These are phyloP conservation scores for Cladorrhinum samala DNA, from an alignment of 495 filamentous ascomycete genomes.

Conservation along the genomic window DNA sequence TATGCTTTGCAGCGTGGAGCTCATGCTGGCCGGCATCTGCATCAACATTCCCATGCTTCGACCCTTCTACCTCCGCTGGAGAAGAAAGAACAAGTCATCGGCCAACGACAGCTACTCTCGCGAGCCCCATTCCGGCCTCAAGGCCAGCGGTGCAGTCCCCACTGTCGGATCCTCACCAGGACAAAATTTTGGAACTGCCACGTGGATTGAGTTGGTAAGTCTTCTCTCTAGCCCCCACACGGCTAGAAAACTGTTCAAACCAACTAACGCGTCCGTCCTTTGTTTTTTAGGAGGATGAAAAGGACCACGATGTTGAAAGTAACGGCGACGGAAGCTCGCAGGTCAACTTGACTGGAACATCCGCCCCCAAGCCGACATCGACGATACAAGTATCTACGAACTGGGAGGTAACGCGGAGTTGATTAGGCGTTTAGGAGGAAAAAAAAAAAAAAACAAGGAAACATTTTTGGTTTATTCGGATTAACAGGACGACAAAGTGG, in stretches of 20 bases:
- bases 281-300: not conserved
- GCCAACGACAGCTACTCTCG: not conserved
- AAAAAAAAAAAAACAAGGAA: too few species aligned
- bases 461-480: too few species aligned
- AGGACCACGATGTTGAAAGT: not conserved
- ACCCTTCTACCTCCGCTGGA: constrained; percentile 1
- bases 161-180: not conserved
- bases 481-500: too few species aligned
- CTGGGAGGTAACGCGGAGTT: not conserved
- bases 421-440: too few species aligned
- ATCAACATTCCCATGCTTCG: constrained; percentile 6
- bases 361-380: not conserved
- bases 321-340: not conserved
- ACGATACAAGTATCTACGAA: constrained; percentile 1
- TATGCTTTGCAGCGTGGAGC: constrained; percentile 2
- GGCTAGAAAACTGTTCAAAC: not conserved
- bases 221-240: not conserved
- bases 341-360: not conserved
- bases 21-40: constrained; percentile 2
- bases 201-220: constrained; percentile 6
- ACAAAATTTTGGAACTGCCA: not conserved
- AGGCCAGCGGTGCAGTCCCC: not conserved
- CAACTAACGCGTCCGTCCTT: not conserved
- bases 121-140: not conserved
- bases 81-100: not conserved